These are phyloP conservation scores for Suaeda aralocaspica DNA, from an alignment of 148 eudicot species.

Conservation along the genomic window DNA sequence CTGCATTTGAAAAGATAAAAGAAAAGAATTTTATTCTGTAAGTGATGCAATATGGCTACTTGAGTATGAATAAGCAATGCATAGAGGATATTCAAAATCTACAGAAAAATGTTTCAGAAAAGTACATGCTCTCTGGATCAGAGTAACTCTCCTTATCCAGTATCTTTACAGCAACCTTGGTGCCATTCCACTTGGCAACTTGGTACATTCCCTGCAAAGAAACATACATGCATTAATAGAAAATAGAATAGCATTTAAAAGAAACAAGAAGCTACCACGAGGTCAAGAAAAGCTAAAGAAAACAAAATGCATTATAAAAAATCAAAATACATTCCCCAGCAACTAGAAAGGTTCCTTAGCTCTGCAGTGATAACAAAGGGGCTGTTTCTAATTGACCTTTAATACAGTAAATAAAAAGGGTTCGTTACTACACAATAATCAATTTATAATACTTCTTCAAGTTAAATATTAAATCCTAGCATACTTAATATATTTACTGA, in stretches of 20 bases:
- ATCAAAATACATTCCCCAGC: background rate
- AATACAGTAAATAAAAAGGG: background rate
- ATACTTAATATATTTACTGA: too few relatives aligned
- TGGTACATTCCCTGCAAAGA: slow-evolving; percentile 79
- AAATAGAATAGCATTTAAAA: background rate
- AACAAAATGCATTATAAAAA: background rate
- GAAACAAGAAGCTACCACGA: background rate
- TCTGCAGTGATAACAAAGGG: background rate
- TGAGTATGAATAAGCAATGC: slow-evolving; percentile 3
- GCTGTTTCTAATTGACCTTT: background rate
- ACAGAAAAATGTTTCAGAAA: slow-evolving; percentile 11
- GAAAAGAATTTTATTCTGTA: background rate
- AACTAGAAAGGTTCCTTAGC: background rate
- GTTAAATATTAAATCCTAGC: too few relatives aligned
- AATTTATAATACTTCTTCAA: background rate
- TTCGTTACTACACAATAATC: background rate
- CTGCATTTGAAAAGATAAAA: background rate
- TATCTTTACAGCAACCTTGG: slow-evolving; percentile 96
- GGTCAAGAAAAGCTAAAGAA: background rate
- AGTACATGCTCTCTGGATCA: slow-evolving; percentile 90
- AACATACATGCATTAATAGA: background rate
- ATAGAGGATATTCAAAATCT: background rate
- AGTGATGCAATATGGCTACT: background rate
- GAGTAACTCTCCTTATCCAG: slow-evolving; percentile 90
- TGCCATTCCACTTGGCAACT: slow-evolving; percentile 98